Evolutionary conservation across 495 filamentous ascomycete species (phyloP).

Genomic region (Pseudoneurospora amorphoporcata): DNA sequence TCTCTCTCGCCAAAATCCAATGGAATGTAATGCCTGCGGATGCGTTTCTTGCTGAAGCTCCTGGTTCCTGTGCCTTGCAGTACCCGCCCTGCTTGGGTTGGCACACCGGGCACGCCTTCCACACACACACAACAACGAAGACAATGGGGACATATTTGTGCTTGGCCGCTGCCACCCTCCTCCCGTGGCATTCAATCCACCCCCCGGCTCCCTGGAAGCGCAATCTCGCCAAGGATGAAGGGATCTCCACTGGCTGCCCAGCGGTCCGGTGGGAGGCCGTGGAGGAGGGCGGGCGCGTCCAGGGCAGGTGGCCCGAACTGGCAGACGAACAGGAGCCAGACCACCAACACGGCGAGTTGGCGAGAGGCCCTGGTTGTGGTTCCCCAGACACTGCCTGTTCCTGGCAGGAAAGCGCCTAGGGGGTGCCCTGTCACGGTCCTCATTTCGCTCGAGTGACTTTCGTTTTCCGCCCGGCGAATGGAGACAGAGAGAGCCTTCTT

Average conservation of each 20-base stretch:
- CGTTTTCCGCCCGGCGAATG: not conserved
- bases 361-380: constrained; percentile 3
- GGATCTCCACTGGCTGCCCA: constrained; percentile 10
- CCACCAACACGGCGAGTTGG: constrained; percentile 1
- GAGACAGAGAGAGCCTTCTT: not conserved
- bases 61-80: not conserved
- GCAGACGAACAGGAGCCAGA: not conserved
- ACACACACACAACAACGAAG: not conserved
- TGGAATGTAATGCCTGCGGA: not conserved
- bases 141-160: not conserved
- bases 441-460: not conserved
- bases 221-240: constrained; percentile 27
- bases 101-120: not conserved
- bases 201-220: constrained; percentile 2
- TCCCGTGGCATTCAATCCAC: constrained; percentile 1
- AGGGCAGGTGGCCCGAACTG: constrained; percentile 2
- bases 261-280: not conserved
- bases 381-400: not conserved
- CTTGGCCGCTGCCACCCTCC: constrained; percentile 4
- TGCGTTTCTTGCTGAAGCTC: not conserved
- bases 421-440: not conserved
- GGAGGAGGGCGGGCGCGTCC: not conserved
- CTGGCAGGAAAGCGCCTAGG: not conserved
- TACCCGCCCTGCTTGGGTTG: not conserved
- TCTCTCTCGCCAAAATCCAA: not conserved